Evolutionary conservation across 2,329 filamentous ascomycete genomes (phyloP).

Genomic region (Fusarium chlamydosporum): DNA sequence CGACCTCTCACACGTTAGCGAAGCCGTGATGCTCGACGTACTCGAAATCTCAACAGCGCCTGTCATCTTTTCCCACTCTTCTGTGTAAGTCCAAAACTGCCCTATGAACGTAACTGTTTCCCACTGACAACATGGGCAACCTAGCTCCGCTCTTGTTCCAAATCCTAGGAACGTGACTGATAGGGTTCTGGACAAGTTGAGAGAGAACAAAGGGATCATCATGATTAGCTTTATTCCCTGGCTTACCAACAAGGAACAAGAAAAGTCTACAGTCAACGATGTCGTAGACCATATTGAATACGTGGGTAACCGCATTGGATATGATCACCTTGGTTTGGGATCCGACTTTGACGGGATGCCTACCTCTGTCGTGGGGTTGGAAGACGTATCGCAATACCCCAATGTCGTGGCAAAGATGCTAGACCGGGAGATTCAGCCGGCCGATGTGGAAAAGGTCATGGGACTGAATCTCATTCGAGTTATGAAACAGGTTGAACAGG

Average conservation of each 20-base stretch:
- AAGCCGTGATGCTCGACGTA: background rate
- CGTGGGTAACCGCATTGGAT: background rate
- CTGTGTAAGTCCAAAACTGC: background rate
- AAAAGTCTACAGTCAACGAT: background rate
- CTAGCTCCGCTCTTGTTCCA: background rate
- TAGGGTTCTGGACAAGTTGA: background rate
- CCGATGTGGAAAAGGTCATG: background rate
- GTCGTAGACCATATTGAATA: background rate
- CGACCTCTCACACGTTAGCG: background rate
- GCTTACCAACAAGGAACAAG: background rate
- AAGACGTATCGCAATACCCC: background rate
- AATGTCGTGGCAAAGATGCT: background rate
- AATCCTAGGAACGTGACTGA: conserved; percentile 3
- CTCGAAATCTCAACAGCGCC: background rate
- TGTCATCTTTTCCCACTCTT: conserved; percentile 1
- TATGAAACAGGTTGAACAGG: background rate
- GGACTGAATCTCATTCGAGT: background rate
- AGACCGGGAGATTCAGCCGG: background rate
- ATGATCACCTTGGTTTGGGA: background rate
- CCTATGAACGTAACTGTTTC: too few species aligned
- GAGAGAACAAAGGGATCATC: background rate
- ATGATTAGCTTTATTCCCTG: background rate
- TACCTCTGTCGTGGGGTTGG: background rate
- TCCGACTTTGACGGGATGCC: conserved; percentile 4
- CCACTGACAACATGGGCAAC: too few species aligned